Percentiles rank a stretch among this genome's conserved stretches.
phyloP scores from a whole-genome alignment of 805 yeast genomes.

The Kregervanrija delftensis region DNA sequence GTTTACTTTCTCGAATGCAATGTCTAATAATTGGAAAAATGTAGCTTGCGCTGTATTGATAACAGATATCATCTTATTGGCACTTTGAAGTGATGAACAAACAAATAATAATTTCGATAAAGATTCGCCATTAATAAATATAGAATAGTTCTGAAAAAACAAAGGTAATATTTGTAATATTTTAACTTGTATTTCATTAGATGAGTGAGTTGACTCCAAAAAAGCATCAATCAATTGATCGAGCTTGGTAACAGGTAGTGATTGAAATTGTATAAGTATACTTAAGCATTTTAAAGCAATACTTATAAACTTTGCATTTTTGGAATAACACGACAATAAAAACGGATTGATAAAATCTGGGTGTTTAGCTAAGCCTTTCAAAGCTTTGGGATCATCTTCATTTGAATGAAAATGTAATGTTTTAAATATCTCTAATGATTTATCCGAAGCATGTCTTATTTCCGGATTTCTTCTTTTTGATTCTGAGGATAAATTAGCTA shows the following conservation, averaged over 20 bases:
- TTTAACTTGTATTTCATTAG: conserved; percentile 79
- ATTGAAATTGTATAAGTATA: conserved; percentile 44
- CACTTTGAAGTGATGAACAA: conserved; percentile 64
- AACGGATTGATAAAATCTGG: conserved; percentile 63
- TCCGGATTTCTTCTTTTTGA: conserved; percentile 65
- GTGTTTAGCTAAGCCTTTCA: conserved; percentile 31
- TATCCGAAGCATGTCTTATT: conserved; percentile 51
- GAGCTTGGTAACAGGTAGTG: conserved; percentile 48
- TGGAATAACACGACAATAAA: conserved; percentile 61
- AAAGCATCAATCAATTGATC: conserved; percentile 59
- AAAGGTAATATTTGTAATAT: conserved; percentile 78
- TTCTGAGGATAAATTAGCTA: conserved; percentile 56
- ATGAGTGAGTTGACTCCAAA: conserved; percentile 65
- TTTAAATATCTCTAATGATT: conserved; percentile 41
- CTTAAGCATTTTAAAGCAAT: conserved; percentile 69
- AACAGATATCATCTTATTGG: conserved; percentile 69
- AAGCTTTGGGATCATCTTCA: conserved; percentile 10
- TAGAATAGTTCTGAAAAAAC: conserved; percentile 57
- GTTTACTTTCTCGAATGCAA: conserved; percentile 63
- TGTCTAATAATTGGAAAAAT: conserved; percentile 73
- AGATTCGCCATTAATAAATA: conserved; percentile 44
- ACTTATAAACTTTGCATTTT: conserved; percentile 66
- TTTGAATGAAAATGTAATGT: conserved; percentile 14
- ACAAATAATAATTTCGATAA: conserved; percentile 56
- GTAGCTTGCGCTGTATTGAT: conserved; percentile 91